Base-by-base conservation (phyloP, 352 stramenopile species). In the Globisporangium irregulare region DNA sequence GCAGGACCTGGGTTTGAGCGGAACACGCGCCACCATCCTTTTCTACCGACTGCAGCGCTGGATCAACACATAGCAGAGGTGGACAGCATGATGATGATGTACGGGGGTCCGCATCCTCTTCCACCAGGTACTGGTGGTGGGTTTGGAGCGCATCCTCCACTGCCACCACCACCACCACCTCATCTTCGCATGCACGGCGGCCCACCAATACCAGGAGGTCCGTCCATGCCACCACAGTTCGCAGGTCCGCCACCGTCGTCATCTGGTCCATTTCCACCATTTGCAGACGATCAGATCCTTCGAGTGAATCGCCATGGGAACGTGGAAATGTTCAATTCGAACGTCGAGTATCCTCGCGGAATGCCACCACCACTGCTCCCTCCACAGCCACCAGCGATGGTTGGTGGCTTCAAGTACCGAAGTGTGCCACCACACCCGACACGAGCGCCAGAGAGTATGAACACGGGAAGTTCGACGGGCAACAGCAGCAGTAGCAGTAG, bases 301-400 rank as follows among this genome's bases (percentile, higher is more conserved):
- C 84, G 86, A 3, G 81, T 94, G 36, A 89, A 89, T 62, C 78
- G 84, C 14, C 82, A 90, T 71, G 84, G 82, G 36, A 72, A 65
- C 53, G 78, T 90, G 59, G 75, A 89, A 62, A 86, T 86, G 72
- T 76, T 89, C 54, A 58, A 69, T 54, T 68, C 66, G n/a, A 72
- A 67, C 1, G 22, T 50, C 38, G 53, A 64, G 48, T 36, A 60
- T 51, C 38, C 41, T 38, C 57, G 55, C 36, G 29, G 50, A 22
- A 43, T 27, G 36, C 54, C 63, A 4, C 61, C 62, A 20, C 48
- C 68, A 22, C 38, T 36, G 29, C 65, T 62, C 10, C 70, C 72
- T 29, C 60, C 60, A n/a, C 64, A 70, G 20, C 66, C 61, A 15
- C 38, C 46, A 12, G 51, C 41, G 9, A 70, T 66, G 25, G 46